A percentile compares a stretch with the other conserved stretches of the same genome.
Conservation (phyloP, 331 rosid genomes). For the Acacia concinna region DNA sequence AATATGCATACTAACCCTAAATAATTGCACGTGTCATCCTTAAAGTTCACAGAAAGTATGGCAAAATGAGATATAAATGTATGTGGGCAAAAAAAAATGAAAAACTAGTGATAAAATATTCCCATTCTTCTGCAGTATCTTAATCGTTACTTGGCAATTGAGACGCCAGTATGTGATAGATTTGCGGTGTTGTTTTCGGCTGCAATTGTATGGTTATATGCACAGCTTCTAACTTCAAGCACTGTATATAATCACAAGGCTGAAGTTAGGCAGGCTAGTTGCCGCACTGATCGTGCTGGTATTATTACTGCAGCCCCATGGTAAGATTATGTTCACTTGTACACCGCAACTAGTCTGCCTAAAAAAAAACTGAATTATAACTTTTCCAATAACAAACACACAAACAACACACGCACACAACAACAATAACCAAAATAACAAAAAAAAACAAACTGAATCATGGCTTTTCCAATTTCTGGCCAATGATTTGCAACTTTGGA, state of each 20-base stretch:
- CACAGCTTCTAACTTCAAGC: conserved; percentile 59
- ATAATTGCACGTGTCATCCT: background rate
- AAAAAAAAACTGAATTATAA: no score
- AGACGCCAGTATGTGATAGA: conserved; percentile 48
- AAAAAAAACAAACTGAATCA: background rate
- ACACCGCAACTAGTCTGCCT: no score
- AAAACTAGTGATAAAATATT: background rate
- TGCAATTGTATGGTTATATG: conserved; percentile 58
- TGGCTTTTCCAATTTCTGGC: background rate
- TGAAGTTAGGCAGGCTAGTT: conserved; percentile 56
- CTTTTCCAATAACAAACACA: no score
- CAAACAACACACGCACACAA: no score
- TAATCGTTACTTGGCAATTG: conserved; percentile 37
- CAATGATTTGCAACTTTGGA: conserved; percentile 1
- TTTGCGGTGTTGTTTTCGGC: conserved; percentile 58
- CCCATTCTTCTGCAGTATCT: conserved; percentile 63
- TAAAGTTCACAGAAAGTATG: background rate
- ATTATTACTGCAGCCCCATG: conserved; percentile 60
- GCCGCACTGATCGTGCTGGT: conserved; percentile 79
- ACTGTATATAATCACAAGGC: conserved; percentile 56
- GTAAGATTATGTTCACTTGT: conserved; percentile 29
- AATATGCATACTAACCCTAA: background rate
- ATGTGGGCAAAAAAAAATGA: background rate
- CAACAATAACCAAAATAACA: no score
- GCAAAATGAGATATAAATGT: background rate